Evolutionary conservation across 140 eudicot species (phyloP).

Genomic region (Flaveria floridana): DNA sequence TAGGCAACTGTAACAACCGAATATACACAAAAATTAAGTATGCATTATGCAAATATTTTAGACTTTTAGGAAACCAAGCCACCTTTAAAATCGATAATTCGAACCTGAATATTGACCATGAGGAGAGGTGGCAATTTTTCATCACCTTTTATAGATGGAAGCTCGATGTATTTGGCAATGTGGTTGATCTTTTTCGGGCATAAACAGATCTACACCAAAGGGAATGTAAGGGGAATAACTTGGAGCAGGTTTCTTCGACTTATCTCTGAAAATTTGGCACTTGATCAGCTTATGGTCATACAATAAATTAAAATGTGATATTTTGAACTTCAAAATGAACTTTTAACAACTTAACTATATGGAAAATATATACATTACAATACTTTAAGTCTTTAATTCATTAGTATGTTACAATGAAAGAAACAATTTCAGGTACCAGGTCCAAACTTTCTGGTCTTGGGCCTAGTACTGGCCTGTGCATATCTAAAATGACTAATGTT

Average conservation of each 20-base stretch:
- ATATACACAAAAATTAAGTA: not conserved
- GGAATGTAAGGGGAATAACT: conserved; percentile 63
- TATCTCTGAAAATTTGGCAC: conserved; percentile 55
- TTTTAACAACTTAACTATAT: not conserved
- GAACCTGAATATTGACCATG: conserved; percentile 86
- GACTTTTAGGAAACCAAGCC: not conserved
- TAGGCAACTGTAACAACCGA: conserved; percentile 57
- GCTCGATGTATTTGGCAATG: conserved; percentile 84
- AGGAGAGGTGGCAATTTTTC: conserved; percentile 65
- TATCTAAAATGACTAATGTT: not conserved
- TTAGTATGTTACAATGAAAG: too few species aligned
- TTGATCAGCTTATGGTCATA: not conserved
- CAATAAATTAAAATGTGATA: not conserved
- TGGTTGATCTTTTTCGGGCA: conserved; percentile 73
- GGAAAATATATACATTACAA: not conserved
- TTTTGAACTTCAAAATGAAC: too few species aligned
- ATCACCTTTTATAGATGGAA: conserved; percentile 57
- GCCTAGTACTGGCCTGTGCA: not conserved
- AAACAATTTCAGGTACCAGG: too few species aligned
- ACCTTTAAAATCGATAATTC: not conserved
- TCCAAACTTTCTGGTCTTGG: too few species aligned
- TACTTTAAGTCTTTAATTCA: not conserved
- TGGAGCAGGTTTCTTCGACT: conserved; percentile 77
- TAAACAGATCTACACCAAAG: conserved; percentile 75
- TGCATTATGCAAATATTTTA: not conserved